Evolutionary conservation across 2,329 filamentous ascomycete species (phyloP), one percentile per base, ranked within the genome.

Genomic region (Emericellopsis atlantica): DNA sequence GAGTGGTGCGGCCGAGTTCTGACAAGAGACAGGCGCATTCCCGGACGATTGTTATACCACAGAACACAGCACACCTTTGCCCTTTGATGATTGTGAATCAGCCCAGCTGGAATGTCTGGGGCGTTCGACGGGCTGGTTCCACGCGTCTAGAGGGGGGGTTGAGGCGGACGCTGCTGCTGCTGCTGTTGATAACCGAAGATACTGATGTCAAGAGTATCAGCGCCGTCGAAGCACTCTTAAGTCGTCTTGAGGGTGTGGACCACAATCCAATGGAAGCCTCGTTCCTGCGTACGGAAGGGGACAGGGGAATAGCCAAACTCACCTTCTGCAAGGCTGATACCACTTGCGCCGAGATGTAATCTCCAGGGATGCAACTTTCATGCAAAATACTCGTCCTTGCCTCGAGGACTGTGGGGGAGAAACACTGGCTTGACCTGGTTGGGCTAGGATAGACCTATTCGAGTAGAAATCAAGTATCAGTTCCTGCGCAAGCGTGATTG

Each of bases 1-100:
- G 5, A 38, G 24, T 26, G 36, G 36, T 38, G 5, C 18, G 37
- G 15, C 37, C 26, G 23, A 31, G 35, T 40, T 10, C n/a, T 33
- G 21, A 11, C 26, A 6, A 32, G 26, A 43, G 37, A 43, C 42
- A 40, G n/a, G 36, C 15, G 24, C 42, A 43, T 43, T 43, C 42
- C 42, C 16, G 32, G 33, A 21, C 33, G 32, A 40, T 36, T 18
- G 42, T 40, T 40, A 40, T 40, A 33, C 24, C 26, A 38, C 29
- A 15, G 16, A 39, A 34, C 31, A 24, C 36, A 35, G 36, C 14
- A 21, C 14, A 35, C 21, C 23, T 6, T 5, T 15, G 32, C 32
- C 32, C 32, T 35, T 35, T 35, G 32, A 35, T 35, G 32, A 16
- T 35, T 35, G 4, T 35, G 18, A 35, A 35, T 15, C 32, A 35